phyloP scores from a whole-genome alignment of 2,329 filamentous ascomycete genomes.

The Cadophora malorum region DNA sequence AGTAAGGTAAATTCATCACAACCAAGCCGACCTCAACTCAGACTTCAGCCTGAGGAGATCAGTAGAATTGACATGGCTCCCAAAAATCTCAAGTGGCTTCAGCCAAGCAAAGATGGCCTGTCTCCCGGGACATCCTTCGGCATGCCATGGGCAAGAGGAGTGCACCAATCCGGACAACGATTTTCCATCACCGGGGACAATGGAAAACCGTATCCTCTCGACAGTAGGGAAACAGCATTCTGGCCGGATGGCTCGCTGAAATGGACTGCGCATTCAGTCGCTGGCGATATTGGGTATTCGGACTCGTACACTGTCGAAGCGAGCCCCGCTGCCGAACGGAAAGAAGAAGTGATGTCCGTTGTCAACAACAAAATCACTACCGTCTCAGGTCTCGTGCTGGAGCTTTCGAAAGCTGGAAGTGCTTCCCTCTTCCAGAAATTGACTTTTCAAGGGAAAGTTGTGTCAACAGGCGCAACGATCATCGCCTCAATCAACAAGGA shows the following conservation, averaged over 20 bases:
- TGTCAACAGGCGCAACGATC: conserved; percentile 17
- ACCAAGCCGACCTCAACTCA: background rate
- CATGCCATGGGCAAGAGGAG: conserved; percentile 18
- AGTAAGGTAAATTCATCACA: too few species aligned
- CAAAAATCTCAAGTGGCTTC: conserved; percentile 13
- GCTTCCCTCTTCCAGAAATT: conserved; percentile 11
- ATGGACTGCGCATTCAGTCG: conserved; percentile 22
- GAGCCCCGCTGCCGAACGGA: background rate
- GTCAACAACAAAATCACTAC: conserved; percentile 3
- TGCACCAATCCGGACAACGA: conserved; percentile 11
- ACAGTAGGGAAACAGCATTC: conserved; percentile 19
- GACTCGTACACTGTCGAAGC: conserved; percentile 16
- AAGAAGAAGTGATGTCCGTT: background rate
- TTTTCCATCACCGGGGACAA: conserved; percentile 12
- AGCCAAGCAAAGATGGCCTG: conserved; percentile 5
- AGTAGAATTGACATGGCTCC: background rate
- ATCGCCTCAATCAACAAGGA: conserved; percentile 15
- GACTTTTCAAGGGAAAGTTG: background rate
- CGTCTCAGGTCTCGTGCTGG: conserved; percentile 3
- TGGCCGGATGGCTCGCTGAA: conserved; percentile 22
- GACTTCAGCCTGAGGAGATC: background rate
- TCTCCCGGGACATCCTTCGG: conserved; percentile 18
- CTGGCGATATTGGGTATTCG: conserved; percentile 6
- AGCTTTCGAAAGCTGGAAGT: conserved; percentile 15
- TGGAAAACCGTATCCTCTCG: conserved; percentile 6